Percentiles rank a stretch among this genome's conserved stretches.
phyloP scores from a whole-genome alignment of 2,329 filamentous ascomycete species.

The Ophiosphaerella korrae region DNA sequence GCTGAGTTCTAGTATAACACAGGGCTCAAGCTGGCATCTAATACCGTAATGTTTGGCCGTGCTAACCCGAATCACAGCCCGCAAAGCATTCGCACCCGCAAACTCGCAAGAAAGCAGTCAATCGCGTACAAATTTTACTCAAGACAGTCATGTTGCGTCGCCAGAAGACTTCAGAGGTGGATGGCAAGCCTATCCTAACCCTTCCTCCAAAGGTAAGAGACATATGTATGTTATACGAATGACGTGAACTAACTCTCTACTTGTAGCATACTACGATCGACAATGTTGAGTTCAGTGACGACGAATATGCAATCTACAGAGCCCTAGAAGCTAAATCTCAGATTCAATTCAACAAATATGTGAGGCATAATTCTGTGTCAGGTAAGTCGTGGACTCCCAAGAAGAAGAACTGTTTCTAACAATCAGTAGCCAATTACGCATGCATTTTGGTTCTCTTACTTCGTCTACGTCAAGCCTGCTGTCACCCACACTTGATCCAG shows the following conservation, averaged over 20 bases:
- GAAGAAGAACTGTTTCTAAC: constrained; percentile 5
- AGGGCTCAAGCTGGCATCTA: too few species aligned
- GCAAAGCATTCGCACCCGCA: constrained; percentile 50
- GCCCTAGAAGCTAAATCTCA: constrained; percentile 70
- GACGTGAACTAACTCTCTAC: too few species aligned
- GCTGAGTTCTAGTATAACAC: not conserved
- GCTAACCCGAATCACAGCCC: constrained; percentile 37
- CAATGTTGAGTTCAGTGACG: constrained; percentile 69
- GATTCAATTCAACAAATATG: constrained; percentile 76
- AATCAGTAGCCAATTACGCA: constrained; percentile 66
- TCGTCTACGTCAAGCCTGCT: constrained; percentile 79
- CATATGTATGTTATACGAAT: too few species aligned
- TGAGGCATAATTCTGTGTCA: constrained; percentile 69
- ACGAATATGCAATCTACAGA: constrained; percentile 69
- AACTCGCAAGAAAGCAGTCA: constrained; percentile 61
- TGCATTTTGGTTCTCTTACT: constrained; percentile 80
- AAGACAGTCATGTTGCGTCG: constrained; percentile 82
- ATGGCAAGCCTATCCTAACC: constrained; percentile 76
- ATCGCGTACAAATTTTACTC: constrained; percentile 73
- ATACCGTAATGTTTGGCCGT: too few species aligned
- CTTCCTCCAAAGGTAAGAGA: constrained; percentile 64
- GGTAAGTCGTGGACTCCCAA: constrained; percentile 30
- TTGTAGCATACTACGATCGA: constrained; percentile 59
- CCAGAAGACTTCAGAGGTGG: constrained; percentile 77
- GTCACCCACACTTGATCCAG: constrained; percentile 73